Evolutionary conservation across 495 filamentous ascomycete genomes (phyloP).

Genomic region (Aspergillus conjunctus): DNA sequence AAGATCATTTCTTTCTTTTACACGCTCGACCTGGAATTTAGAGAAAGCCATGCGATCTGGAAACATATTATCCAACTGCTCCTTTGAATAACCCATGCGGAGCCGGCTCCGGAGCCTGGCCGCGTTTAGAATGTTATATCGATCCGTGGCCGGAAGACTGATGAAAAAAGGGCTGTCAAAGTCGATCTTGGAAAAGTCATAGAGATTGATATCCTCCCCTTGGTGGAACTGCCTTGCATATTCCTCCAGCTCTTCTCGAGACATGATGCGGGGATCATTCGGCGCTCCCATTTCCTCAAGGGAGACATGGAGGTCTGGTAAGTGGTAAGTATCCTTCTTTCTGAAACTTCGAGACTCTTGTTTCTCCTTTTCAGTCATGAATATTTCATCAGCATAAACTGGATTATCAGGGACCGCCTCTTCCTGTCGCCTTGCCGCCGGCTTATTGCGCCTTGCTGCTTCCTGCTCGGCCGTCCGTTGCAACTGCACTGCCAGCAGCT

Average conservation of each 20-base stretch:
- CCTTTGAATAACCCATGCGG: constrained; percentile 94
- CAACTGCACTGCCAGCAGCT: constrained; percentile 89
- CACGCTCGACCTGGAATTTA: constrained; percentile 92
- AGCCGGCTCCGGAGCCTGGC: constrained; percentile 82
- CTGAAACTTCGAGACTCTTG: constrained; percentile 74
- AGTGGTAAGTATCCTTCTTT: constrained; percentile 91
- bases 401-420: constrained; percentile 70
- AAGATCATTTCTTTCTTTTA: constrained; percentile 88
- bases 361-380: constrained; percentile 78
- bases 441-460: constrained; percentile 59
- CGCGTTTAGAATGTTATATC: constrained; percentile 96
- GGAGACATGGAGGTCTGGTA: constrained; percentile 76
- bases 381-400: constrained; percentile 85
- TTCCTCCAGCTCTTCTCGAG: constrained; percentile 84
- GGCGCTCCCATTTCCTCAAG: constrained; percentile 84
- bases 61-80: constrained; percentile 94
- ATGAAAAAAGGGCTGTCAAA: constrained; percentile 92
- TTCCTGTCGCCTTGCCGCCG: constrained; percentile 54
- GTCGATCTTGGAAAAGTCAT: constrained; percentile 98
- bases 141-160: constrained; percentile 84
- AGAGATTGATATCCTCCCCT: constrained; percentile 96
- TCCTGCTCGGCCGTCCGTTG: constrained; percentile 86
- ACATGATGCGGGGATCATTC: constrained; percentile 94
- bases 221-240: constrained; percentile 90
- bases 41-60: constrained; percentile 98